phyloP scores from a whole-genome alignment of 495 filamentous ascomycete genomes.

The Sabuloglossum arenarium region DNA sequence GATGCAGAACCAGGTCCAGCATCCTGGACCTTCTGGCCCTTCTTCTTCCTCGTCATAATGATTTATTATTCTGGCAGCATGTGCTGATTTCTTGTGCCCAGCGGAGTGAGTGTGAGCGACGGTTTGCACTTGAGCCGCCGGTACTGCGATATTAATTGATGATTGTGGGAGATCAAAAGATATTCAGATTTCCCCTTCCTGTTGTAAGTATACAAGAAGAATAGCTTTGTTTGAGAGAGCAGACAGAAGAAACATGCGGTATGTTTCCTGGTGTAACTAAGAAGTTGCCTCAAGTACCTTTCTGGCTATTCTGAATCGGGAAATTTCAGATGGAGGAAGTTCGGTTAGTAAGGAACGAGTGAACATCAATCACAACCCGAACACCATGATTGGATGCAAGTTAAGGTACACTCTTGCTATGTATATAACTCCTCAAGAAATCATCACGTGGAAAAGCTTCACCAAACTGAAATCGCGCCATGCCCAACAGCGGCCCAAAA shows the following conservation, averaged over 20 bases:
- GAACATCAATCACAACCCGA: background rate
- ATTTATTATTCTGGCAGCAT: background rate
- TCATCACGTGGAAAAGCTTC: background rate
- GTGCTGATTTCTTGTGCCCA: background rate
- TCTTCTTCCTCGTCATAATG: conserved; percentile 28
- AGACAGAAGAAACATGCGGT: background rate
- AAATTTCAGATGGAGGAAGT: background rate
- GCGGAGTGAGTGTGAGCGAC: background rate
- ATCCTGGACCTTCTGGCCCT: conserved; percentile 16
- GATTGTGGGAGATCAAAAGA: background rate
- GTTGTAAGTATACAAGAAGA: background rate
- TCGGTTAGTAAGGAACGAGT: no score
- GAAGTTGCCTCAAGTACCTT: background rate
- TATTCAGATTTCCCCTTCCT: background rate
- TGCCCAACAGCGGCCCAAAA: background rate
- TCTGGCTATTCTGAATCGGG: background rate
- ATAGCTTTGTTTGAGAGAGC: background rate
- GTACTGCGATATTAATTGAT: background rate
- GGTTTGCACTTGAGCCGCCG: background rate
- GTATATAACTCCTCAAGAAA: background rate
- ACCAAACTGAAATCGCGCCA: background rate
- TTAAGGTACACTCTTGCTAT: background rate
- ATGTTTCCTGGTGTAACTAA: background rate
- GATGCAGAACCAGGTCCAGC: conserved; percentile 13
- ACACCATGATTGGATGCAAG: background rate